Evolutionary conservation across 1,284 basidiomycete genomes (phyloP).

Genomic region (Naganishia sp.): DNA sequence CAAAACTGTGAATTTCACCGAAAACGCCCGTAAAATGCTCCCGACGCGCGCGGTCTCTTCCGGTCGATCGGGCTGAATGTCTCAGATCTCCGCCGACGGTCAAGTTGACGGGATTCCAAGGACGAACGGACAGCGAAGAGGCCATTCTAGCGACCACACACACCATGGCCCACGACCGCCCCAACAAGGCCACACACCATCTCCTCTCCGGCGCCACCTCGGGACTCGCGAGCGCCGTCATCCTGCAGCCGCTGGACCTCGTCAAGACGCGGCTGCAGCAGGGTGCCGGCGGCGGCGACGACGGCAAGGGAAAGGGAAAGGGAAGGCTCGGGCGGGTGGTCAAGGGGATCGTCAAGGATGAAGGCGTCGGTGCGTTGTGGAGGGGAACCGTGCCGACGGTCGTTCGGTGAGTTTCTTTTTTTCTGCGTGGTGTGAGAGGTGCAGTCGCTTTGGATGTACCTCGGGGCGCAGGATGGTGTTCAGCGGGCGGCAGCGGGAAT

Average conservation of each 20-base stretch:
- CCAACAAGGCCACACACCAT: slow-evolving; percentile 49
- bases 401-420: slow-evolving; percentile 59
- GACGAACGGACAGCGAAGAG: too few species aligned
- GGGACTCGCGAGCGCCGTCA: slow-evolving; percentile 51
- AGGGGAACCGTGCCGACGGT: slow-evolving; percentile 81
- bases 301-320: background rate
- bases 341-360: slow-evolving; percentile 48
- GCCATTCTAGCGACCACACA: too few species aligned
- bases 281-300: slow-evolving; percentile 20
- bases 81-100: too few species aligned
- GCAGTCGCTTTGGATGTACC: too few species aligned
- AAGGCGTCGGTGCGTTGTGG: slow-evolving; percentile 60
- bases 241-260: slow-evolving; percentile 64
- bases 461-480: too few species aligned
- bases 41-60: too few species aligned
- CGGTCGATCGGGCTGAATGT: too few species aligned
- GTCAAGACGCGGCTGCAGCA: slow-evolving; percentile 66
- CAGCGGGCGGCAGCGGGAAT: too few species aligned
- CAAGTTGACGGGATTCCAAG: too few species aligned
- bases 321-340: background rate
- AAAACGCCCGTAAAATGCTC: too few species aligned
- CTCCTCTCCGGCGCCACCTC: slow-evolving; percentile 51
- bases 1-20: too few species aligned
- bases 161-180: background rate
- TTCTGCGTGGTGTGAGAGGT: too few species aligned